A percentile compares a stretch with the other conserved stretches of the same genome.
These are phyloP conservation scores for Lactarius quietus DNA, from an alignment of 768 basidiomycete species.

Conservation along the genomic window DNA sequence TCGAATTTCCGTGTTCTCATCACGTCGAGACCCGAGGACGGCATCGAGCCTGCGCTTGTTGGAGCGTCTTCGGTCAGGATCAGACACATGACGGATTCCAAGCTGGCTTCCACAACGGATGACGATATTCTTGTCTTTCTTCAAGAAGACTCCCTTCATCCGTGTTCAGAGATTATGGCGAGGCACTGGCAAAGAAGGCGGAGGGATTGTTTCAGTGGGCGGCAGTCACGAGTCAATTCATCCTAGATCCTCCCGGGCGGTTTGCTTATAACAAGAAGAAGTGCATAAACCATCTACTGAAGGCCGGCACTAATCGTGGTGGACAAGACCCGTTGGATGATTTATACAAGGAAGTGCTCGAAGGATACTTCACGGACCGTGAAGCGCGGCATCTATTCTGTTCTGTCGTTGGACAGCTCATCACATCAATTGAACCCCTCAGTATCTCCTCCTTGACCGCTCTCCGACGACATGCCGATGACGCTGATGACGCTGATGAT, in stretches of 20 bases:
- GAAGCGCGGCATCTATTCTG: neutral
- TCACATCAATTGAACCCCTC: neutral
- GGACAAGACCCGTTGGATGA: neutral
- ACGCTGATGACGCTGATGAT: neutral
- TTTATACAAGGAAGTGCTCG: neutral
- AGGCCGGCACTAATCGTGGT: neutral
- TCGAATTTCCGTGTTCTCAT: neutral
- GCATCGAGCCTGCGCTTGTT: neutral
- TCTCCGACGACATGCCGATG: neutral
- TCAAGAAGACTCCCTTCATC: neutral
- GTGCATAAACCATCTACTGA: neutral
- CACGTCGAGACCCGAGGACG: neutral
- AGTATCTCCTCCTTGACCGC: neutral
- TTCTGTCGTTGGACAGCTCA: constrained; percentile 1
- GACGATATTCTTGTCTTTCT: neutral
- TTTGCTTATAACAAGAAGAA: neutral
- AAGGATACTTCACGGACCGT: neutral
- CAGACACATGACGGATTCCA: neutral
- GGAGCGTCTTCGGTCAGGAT: neutral
- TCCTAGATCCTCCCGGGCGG: neutral
- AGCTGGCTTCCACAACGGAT: neutral
- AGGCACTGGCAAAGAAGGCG: neutral
- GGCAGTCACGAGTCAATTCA: neutral
- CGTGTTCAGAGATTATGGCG: neutral
- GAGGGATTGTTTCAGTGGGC: constrained; percentile 3